Percentiles rank a stretch among this genome's conserved stretches.
Conservation (phyloP, 1,284 basidiomycete species). For the Moesziomyces globuligerus region DNA sequence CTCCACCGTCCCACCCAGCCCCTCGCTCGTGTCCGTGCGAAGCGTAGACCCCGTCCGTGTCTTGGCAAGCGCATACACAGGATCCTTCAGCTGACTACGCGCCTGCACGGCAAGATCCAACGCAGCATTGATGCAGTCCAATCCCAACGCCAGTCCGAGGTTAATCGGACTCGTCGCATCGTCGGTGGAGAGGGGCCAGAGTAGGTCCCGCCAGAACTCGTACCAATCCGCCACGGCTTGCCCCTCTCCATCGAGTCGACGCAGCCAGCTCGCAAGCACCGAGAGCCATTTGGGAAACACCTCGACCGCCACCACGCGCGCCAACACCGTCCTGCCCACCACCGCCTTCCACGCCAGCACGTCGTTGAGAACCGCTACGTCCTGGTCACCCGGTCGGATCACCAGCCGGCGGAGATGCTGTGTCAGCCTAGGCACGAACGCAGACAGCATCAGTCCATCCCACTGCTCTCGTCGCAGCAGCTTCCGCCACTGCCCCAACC, state of each 20-base stretch:
- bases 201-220: conserved; percentile 82
- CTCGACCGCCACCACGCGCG: conserved; percentile 74
- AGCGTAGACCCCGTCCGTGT: no score
- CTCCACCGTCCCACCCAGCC: conserved; percentile 2
- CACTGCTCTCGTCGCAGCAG: conserved; percentile 72
- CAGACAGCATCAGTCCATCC: conserved; percentile 89
- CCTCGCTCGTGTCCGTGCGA: no score
- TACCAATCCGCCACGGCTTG: conserved; percentile 92
- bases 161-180: conserved; percentile 31
- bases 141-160: conserved; percentile 82
- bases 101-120: conserved; percentile 73
- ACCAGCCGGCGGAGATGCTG: conserved; percentile 81
- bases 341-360: conserved; percentile 81
- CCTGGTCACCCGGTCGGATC: conserved; percentile 87
- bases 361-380: conserved; percentile 75
- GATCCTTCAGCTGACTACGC: conserved; percentile 69
- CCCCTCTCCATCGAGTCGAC: conserved; percentile 81
- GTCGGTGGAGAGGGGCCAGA: conserved; percentile 68
- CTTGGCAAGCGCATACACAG: conserved; percentile 73
- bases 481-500: conserved; percentile 47
- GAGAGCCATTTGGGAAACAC: conserved; percentile 98
- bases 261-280: conserved; percentile 88
- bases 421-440: conserved; percentile 88
- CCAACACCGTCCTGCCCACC: conserved; percentile 71
- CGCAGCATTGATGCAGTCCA: conserved; percentile 92